Percentiles rank a stretch among this genome's conserved stretches.
Conservation (phyloP, 768 basidiomycete genomes). For the Cystobasidium onofrii region DNA sequence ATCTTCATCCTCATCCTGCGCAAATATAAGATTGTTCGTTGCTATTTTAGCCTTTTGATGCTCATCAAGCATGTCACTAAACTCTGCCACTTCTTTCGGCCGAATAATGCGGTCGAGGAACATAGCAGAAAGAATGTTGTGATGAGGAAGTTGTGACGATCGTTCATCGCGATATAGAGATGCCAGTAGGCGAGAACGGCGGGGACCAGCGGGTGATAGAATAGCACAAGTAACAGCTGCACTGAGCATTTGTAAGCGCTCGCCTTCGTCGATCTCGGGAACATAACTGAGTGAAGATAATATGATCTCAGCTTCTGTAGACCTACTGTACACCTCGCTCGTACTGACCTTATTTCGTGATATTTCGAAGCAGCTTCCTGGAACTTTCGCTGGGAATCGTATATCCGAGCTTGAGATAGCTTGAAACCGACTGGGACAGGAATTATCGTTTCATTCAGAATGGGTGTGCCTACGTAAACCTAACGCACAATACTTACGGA, state of each 20-base stretch:
- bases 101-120: slow-evolving; percentile 95
- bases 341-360: slow-evolving; percentile 85
- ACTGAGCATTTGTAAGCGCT: slow-evolving; percentile 74
- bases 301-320: neutral
- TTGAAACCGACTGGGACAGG: slow-evolving; percentile 61
- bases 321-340: neutral
- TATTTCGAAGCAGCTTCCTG: slow-evolving; percentile 88
- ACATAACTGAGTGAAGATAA: slow-evolving; percentile 37
- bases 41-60: slow-evolving; percentile 92
- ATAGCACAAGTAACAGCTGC: slow-evolving; percentile 94
- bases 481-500: slow-evolving; percentile 48
- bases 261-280: slow-evolving; percentile 78
- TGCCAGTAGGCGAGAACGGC: slow-evolving; percentile 83
- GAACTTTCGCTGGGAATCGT: slow-evolving; percentile 84
- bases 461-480: too few relatives aligned
- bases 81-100: slow-evolving; percentile 76
- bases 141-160: slow-evolving; percentile 64
- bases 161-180: slow-evolving; percentile 92
- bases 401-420: slow-evolving; percentile 86
- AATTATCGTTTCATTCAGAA: too few relatives aligned
- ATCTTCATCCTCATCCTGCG: slow-evolving; percentile 50
- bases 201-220: slow-evolving; percentile 91
- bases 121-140: slow-evolving; percentile 93
- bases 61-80: slow-evolving; percentile 73
- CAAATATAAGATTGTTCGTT: slow-evolving; percentile 66